phyloP scores from a whole-genome alignment of 2,329 filamentous ascomycete genomes.

The Boeremia exigua region DNA sequence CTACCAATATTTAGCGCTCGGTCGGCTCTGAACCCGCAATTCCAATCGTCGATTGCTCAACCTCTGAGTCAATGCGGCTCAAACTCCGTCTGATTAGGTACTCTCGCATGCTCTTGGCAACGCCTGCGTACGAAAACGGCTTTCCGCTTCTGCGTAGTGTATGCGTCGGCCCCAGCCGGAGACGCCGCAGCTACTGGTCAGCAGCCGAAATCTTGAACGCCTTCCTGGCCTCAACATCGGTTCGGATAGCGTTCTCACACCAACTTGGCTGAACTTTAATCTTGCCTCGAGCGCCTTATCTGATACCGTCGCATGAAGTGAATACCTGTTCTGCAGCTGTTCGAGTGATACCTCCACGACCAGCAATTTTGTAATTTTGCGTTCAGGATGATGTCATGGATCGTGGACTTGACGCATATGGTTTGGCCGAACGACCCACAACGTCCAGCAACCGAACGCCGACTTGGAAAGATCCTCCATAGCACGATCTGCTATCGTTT shows the following conservation, averaged over 20 bases:
- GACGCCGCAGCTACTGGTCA: background rate
- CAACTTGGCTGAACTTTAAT: background rate
- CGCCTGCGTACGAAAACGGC: conserved; percentile 2
- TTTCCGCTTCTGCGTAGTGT: background rate
- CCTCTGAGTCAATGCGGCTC: background rate
- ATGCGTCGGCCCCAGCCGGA: background rate
- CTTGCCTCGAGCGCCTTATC: background rate
- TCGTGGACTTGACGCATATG: background rate
- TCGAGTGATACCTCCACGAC: background rate
- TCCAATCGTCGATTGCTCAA: background rate
- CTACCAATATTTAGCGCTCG: conserved; percentile 1
- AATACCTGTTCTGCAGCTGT: too few relatives aligned
- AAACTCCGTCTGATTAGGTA: background rate
- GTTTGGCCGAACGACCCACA: background rate
- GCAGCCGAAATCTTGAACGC: background rate
- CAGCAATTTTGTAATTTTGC: background rate
- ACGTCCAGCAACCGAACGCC: background rate
- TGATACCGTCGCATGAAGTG: too few relatives aligned
- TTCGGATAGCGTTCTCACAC: conserved; percentile 1
- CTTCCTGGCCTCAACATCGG: background rate
- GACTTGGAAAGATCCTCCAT: background rate
- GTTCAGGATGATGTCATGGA: conserved; percentile 9
- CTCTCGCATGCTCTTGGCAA: conserved; percentile 5
- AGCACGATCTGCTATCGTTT: background rate
- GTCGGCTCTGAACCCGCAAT: background rate